Evolutionary conservation across 176 grass and related monocot genomes (phyloP), one percentile per base, ranked within the genome.

Genomic region (Eremochloa ophiuroides): DNA sequence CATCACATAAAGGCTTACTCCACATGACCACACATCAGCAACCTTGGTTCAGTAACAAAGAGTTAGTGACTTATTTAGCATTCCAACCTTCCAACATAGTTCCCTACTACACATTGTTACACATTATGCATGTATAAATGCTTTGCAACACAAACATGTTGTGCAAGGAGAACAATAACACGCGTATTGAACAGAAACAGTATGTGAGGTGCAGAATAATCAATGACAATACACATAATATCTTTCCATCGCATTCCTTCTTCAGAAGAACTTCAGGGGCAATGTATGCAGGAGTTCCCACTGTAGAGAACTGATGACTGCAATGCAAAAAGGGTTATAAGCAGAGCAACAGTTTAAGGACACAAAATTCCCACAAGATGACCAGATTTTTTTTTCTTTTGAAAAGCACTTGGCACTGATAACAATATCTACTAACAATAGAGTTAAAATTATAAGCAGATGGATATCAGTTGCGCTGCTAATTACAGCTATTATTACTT

Each of bases 21-120:
- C 94, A 9, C 94, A 97, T 10, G 94, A 97, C 94, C 94, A 97
- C 39, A 97, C 92, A 46, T 97, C 94, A 71, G 94, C 94, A 81
- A 97, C 94, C 94, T 94, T 77, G 62, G 76, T 75, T 2, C 37
- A 67, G 10, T 18, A 89, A 60, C 66, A 50, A 47, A 78, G 1
- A 66, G 59, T 85, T 56, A 82, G n/a, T 11, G 11, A 31, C 26
- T 43, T 10, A 5, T 8, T 23, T 7, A 61, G 10, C 48, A 39
- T 13, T 18, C 67, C n/a, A 58, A 5, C 0, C 10, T 60, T 60
- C 58, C 33, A 35, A 25, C 23, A 3, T n/a, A 65, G 33, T 25
- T 34, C 14, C 50, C 41, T 30, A 64, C n/a, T 17, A 5, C 12
- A 53, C 8, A 6, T 35, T 16, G 43, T 16, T 75, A 65, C 18